These are phyloP conservation scores for Arxiozyma heterogenica DNA, from an alignment of 1,139 yeast genomes.

Conservation along the genomic window DNA sequence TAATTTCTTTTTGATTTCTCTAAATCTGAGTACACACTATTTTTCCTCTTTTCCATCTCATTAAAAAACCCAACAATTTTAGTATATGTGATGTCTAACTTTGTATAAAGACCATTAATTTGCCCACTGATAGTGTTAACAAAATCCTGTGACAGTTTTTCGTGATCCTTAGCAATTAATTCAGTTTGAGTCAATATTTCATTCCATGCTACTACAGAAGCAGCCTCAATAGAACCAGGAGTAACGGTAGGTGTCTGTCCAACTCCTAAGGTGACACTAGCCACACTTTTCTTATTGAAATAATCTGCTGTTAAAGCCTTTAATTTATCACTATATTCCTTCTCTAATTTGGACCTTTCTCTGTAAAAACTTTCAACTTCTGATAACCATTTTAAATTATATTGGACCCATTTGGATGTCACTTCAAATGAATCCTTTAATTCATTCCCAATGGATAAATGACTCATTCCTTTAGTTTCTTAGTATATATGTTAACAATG, in stretches of 20 bases:
- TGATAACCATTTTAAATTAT: conserved; percentile 63
- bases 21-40: conserved; percentile 54
- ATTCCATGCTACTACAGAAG: conserved; percentile 90
- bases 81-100: conserved; percentile 46
- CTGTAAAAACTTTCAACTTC: conserved; percentile 79
- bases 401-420: conserved; percentile 68
- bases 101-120: conserved; percentile 44
- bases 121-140: conserved; percentile 55
- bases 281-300: conserved; percentile 67
- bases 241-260: conserved; percentile 89
- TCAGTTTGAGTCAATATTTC: conserved; percentile 83
- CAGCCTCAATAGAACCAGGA: conserved; percentile 90
- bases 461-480: conserved; percentile 13
- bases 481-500: not conserved
- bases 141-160: conserved; percentile 53
- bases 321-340: conserved; percentile 68
- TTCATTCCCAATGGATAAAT: conserved; percentile 51
- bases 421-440: conserved; percentile 69
- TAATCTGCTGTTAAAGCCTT: conserved; percentile 57
- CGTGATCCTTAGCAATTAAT: conserved; percentile 60
- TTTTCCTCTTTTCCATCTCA: conserved; percentile 49
- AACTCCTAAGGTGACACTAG: conserved; percentile 62
- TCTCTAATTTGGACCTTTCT: conserved; percentile 73
- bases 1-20: conserved; percentile 64
- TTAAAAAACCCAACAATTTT: conserved; percentile 53